Evolutionary conservation across 495 filamentous ascomycete genomes (phyloP), one percentile per base, ranked within the genome.

Genomic region (Peziza echinospora): DNA sequence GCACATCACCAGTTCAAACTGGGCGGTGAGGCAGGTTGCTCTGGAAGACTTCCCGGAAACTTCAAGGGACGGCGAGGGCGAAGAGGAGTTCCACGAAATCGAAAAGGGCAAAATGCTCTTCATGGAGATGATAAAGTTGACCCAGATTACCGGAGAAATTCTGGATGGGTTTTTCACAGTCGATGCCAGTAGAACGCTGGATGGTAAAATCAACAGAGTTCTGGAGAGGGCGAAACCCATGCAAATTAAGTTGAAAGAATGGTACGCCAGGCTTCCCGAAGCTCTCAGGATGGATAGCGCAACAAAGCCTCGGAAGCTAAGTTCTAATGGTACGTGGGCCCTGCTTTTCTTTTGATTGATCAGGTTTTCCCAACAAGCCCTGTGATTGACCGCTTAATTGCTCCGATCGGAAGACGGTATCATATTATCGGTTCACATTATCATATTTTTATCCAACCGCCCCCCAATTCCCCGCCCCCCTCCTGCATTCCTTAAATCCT

Each of bases 151-250:
- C 49, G 71, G 80, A 49, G 79, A 84, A 55, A 78, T 87, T 42
- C 69, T 84, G 51, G 73, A 78, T 49, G 78, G 77, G 1, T 85
- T 91, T 55, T 91, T 85, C 61, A 82, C 78, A 8, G 67, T 78
- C 19, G 65, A 73, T 26, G 77, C 78, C 25, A 72, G 16, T 10
- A 21, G 16, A 24, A 65, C 66, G 28, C 54, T 57, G 7, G 61
- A 65, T 19, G 56, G 56, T 11, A 59, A 46, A 13, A 57, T 25
- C 17, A 69, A 73, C 40, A 63, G 79, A 25, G 73, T 84, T 9
- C 68, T 87, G 13, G 71, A 71, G 26, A 67, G 80, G 22, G 83
- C 82, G 39, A 89, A 89, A 60, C 78, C 80, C 3, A 76, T 91
- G 21, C 82, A 85, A 60, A 70, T 86, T 30, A 79, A 80, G 60